Percentiles rank a stretch among this genome's conserved stretches.
Conservation (phyloP, 257 asterid species). For the Sherardia arvensis region DNA sequence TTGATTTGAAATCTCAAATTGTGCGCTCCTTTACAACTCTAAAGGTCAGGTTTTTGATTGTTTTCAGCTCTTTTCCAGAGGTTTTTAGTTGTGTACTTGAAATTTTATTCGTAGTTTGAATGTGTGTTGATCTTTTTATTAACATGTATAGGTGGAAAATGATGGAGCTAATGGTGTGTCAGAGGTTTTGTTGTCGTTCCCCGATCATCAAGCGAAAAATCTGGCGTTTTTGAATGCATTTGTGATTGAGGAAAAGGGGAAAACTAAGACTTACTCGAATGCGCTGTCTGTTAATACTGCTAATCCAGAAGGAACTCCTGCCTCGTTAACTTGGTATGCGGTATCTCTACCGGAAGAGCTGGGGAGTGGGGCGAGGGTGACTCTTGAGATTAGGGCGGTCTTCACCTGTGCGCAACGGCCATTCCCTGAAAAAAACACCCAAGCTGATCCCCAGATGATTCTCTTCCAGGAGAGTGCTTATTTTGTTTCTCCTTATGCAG, state of each 20-base stretch:
- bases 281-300: constrained; percentile 37
- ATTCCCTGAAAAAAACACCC: constrained; percentile 90
- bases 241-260: constrained; percentile 60
- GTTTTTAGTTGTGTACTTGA: background rate
- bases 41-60: constrained; percentile 42
- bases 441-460: constrained; percentile 76
- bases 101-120: background rate
- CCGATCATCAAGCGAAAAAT: constrained; percentile 53
- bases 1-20: constrained; percentile 78
- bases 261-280: constrained; percentile 42
- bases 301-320: constrained; percentile 61
- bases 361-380: constrained; percentile 60
- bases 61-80: background rate
- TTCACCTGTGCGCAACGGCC: constrained; percentile 59
- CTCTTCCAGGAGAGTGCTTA: constrained; percentile 82
- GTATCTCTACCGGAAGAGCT: constrained; percentile 64
- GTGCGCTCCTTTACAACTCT: constrained; percentile 45
- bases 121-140: constrained; percentile 11
- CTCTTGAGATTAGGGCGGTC: constrained; percentile 69
- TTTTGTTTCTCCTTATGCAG: constrained; percentile 71
- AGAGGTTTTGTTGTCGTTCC: constrained; percentile 57
- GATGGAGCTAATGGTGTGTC: constrained; percentile 49
- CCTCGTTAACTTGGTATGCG: constrained; percentile 59
- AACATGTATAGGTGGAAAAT: constrained; percentile 83
- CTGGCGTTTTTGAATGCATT: constrained; percentile 49